Conservation (phyloP, 768 basidiomycete species). For the Tulasnella sp. region DNA sequence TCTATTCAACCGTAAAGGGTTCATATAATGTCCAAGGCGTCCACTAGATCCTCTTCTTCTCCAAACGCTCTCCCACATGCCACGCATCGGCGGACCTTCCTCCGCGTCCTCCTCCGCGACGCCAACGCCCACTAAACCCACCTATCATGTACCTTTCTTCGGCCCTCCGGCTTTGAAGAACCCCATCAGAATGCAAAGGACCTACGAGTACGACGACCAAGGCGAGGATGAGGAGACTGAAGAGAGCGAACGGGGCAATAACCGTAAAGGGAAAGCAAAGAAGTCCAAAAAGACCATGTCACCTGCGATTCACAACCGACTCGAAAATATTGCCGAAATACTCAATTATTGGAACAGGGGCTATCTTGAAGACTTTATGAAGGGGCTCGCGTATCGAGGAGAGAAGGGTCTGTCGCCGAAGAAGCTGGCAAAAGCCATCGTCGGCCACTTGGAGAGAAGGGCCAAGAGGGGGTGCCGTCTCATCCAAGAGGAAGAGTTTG, state of each 20-base stretch:
- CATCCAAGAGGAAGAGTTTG: not conserved
- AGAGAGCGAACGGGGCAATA: not conserved
- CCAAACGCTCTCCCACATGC: not conserved
- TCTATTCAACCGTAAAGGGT: not conserved
- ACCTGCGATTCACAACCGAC: not conserved
- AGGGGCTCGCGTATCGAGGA: conserved; percentile 16
- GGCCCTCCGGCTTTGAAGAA: not conserved
- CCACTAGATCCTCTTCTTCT: not conserved
- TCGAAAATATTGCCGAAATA: not conserved
- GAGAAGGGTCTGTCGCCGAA: not conserved
- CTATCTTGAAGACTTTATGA: not conserved
- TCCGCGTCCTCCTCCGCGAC: not conserved
- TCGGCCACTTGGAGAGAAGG: not conserved
- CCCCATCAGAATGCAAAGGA: not conserved
- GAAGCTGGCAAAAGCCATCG: not conserved
- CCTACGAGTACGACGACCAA: not conserved
- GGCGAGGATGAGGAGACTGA: not conserved
- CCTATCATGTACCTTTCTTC: conserved; percentile 4
- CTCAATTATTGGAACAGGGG: not conserved
- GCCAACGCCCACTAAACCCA: not conserved
- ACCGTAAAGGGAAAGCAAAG: not conserved
- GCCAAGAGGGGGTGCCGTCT: not conserved
- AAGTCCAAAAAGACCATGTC: not conserved
- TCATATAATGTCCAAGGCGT: not conserved
- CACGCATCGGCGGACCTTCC: not conserved